Conservation (phyloP, 495 filamentous ascomycete genomes). For the Achaetomiella virescens region DNA sequence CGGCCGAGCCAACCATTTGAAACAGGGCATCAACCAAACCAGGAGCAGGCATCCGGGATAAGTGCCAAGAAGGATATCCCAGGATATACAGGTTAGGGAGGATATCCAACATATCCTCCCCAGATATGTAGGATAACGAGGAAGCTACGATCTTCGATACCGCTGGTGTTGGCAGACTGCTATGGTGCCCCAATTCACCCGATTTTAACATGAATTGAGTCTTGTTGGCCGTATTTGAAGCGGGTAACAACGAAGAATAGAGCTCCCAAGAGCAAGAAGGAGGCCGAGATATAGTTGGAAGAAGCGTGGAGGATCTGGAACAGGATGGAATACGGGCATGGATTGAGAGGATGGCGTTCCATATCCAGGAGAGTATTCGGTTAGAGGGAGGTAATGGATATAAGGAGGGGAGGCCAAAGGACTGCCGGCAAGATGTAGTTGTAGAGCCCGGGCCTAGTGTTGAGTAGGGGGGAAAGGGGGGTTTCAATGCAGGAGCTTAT, state of each 20-base stretch:
- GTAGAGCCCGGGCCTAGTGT: no score
- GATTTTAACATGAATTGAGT: constrained; percentile 33
- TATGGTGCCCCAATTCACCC: constrained; percentile 29
- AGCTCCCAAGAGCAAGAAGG: constrained; percentile 13
- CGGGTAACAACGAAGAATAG: constrained; percentile 26
- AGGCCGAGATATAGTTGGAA: constrained; percentile 15
- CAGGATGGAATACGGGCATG: constrained; percentile 25
- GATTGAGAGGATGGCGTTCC: constrained; percentile 27
- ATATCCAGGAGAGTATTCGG: constrained; percentile 28
- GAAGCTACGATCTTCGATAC: constrained; percentile 12
- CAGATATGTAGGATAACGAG: no score
- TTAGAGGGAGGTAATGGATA: constrained; percentile 31
- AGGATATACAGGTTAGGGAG: no score
- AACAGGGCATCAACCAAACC: no score
- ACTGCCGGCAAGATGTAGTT: no score
- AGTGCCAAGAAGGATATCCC: no score
- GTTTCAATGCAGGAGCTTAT: no score
- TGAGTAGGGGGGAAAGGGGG: no score
- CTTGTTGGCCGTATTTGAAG: constrained; percentile 30
- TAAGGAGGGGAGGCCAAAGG: no score
- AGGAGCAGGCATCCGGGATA: no score
- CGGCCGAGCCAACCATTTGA: no score
- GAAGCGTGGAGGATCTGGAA: constrained; percentile 16
- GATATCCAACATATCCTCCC: no score
- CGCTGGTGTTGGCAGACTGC: constrained; percentile 15